Percentiles rank a stretch among this genome's conserved stretches.
Evolutionary conservation across 2,329 filamentous ascomycete species (phyloP).

Genomic region (Colletotrichum gloeosporioides): DNA sequence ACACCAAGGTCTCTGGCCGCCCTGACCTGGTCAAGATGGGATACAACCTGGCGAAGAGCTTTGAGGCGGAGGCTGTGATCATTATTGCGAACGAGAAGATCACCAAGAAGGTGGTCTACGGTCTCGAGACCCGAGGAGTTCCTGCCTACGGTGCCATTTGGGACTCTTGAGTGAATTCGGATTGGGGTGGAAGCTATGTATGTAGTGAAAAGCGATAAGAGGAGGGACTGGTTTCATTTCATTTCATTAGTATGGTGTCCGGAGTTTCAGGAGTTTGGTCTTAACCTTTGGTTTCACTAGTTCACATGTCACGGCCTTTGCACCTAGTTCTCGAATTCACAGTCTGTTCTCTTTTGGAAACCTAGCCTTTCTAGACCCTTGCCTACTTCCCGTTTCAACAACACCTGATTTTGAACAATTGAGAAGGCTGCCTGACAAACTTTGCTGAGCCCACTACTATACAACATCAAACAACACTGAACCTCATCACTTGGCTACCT

Average conservation of each 20-base stretch:
- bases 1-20: conserved; percentile 65
- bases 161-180: conserved; percentile 48
- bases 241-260: not conserved
- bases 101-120: conserved; percentile 72
- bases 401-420: not conserved
- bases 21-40: conserved; percentile 58
- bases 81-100: conserved; percentile 74
- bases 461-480: not conserved
- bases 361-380: fast-evolving
- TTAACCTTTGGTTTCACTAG: not conserved
- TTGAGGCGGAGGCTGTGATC: conserved; percentile 71
- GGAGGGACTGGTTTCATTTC: not conserved
- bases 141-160: conserved; percentile 77
- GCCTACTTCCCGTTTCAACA: not conserved
- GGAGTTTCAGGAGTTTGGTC: not conserved
- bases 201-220: not conserved
- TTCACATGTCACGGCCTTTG: not conserved
- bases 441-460: not conserved
- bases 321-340: not conserved
- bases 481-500: not conserved
- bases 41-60: conserved; percentile 60
- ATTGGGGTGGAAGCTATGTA: not conserved
- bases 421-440: not conserved
- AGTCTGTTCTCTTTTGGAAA: not conserved
- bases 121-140: conserved; percentile 68